Evolutionary conservation across 805 yeast genomes (phyloP).

Genomic region (Pichia membranifaciens): DNA sequence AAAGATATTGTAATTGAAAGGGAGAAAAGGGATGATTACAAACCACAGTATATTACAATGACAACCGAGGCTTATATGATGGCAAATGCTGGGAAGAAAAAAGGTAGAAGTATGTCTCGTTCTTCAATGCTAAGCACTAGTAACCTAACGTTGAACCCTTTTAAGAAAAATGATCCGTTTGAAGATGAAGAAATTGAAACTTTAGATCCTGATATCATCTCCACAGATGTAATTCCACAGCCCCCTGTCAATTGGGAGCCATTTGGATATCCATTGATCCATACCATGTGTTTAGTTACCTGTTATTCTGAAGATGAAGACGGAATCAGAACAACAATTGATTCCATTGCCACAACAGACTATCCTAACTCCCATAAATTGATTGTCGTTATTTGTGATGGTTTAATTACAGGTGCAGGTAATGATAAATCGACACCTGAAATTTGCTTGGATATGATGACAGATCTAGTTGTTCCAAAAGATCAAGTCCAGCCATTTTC

Average conservation of each 20-base stretch:
- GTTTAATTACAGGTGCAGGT: conserved; percentile 90
- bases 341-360: conserved; percentile 90
- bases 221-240: conserved; percentile 80
- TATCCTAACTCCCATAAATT: conserved; percentile 94
- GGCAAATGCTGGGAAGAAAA: conserved; percentile 16
- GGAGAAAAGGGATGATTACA: conserved; percentile 22
- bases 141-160: conserved; percentile 10
- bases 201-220: conserved; percentile 54
- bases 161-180: conserved; percentile 15
- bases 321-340: conserved; percentile 82
- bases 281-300: conserved; percentile 72
- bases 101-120: conserved; percentile 8
- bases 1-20: neutral
- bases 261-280: conserved; percentile 71
- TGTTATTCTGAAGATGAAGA: conserved; percentile 91
- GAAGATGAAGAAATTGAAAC: conserved; percentile 38
- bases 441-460: conserved; percentile 80
- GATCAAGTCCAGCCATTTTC: conserved; percentile 79
- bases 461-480: conserved; percentile 60
- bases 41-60: conserved; percentile 55
- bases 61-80: conserved; percentile 47
- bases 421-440: conserved; percentile 87
- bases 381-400: conserved; percentile 84
- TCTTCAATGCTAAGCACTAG: conserved; percentile 12
- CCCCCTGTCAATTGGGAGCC: conserved; percentile 91